Evolutionary conservation across 805 yeast genomes (phyloP).

Genomic region (Starmerella apis): DNA sequence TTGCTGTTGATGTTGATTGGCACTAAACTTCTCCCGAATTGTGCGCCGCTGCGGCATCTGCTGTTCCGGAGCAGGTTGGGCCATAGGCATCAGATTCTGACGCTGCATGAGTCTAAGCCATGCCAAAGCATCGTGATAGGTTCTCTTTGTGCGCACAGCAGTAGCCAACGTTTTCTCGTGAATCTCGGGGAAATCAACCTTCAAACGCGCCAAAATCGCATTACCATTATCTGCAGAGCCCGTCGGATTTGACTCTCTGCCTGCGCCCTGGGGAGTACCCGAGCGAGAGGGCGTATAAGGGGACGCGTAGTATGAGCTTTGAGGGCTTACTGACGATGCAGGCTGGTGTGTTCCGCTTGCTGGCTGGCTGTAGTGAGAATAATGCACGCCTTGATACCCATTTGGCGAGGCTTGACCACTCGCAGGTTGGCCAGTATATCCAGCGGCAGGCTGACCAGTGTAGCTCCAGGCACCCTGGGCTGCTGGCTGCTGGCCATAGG

Average conservation of each 20-base stretch:
- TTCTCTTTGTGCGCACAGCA: constrained; percentile 27
- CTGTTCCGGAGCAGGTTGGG: constrained; percentile 13
- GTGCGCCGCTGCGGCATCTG: constrained; percentile 30
- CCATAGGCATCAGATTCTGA: constrained; percentile 25
- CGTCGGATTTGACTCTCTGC: background rate
- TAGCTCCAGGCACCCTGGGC: constrained; percentile 7
- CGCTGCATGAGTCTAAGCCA: constrained; percentile 31
- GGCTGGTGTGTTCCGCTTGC: constrained; percentile 5
- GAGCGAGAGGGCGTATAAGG: constrained; percentile 4
- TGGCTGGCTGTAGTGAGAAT: constrained; percentile 10
- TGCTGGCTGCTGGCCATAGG: constrained; percentile 13
- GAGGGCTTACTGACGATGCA: background rate
- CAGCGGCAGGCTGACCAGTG: constrained; percentile 6
- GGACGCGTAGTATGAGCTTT: constrained; percentile 4
- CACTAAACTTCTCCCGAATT: constrained; percentile 33
- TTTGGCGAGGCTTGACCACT: constrained; percentile 8
- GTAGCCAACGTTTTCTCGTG: constrained; percentile 25
- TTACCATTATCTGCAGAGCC: constrained; percentile 8
- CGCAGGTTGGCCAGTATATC: constrained; percentile 11
- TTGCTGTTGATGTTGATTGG: constrained; percentile 9
- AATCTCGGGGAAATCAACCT: constrained; percentile 23
- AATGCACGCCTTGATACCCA: constrained; percentile 9
- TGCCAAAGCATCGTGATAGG: constrained; percentile 31
- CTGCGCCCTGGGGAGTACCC: constrained; percentile 4
- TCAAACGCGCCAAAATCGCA: constrained; percentile 13